A percentile compares a stretch with the other conserved stretches of the same genome.
phyloP scores from a whole-genome alignment of 208 protist species.

The Trichomonas tenax region DNA sequence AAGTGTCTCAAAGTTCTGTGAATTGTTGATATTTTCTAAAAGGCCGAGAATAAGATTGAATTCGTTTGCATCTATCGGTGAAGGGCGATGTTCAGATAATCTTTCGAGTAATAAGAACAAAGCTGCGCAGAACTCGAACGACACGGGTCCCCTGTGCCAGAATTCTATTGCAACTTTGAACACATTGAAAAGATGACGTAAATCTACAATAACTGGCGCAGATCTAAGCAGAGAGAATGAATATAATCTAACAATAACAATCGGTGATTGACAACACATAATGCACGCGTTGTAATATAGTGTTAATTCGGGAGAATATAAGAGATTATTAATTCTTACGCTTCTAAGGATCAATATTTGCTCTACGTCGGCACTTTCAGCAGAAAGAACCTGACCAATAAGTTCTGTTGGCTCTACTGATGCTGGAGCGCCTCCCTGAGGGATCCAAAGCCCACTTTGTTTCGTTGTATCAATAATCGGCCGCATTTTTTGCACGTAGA shows the following conservation, averaged over 20 bases:
- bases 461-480: neutral
- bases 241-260: constrained; percentile 10
- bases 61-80: neutral
- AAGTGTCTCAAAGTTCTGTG: neutral
- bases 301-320: constrained; percentile 4
- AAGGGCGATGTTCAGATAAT: neutral
- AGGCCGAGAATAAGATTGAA: neutral
- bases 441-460: constrained; percentile 7
- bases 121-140: neutral
- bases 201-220: neutral
- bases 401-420: neutral
- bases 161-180: neutral
- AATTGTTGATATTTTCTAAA: neutral
- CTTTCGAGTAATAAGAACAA: neutral
- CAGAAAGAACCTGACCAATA: neutral
- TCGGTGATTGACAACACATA: neutral
- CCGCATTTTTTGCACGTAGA: neutral
- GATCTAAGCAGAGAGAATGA: neutral
- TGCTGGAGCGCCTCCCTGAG: neutral
- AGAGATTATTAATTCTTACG: neutral
- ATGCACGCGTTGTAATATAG: neutral
- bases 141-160: neutral
- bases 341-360: neutral
- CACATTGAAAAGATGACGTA: neutral
- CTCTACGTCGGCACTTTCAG: neutral